Evolutionary conservation across 2,329 filamentous ascomycete species (phyloP).

Genomic region (Chaetomium globosum): DNA sequence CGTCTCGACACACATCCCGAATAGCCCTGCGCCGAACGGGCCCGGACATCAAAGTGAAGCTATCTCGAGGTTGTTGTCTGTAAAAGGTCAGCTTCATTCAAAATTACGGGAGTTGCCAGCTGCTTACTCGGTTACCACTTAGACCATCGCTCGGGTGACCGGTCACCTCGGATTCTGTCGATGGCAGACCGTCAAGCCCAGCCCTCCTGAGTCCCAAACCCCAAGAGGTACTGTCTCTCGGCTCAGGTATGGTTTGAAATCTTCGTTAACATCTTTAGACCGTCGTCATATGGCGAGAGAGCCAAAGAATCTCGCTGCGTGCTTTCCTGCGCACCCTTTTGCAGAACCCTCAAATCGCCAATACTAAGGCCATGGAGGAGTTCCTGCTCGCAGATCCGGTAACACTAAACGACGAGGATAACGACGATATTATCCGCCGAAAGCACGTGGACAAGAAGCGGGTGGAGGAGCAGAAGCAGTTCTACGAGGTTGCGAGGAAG

Average conservation of each 20-base stretch:
- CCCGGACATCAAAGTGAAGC: conserved; percentile 35
- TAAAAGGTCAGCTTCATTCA: conserved; percentile 44
- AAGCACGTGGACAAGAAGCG: conserved; percentile 85
- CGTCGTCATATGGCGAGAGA: conserved; percentile 76
- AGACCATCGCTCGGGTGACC: conserved; percentile 44
- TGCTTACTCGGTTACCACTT: neutral
- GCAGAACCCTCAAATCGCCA: conserved; percentile 79
- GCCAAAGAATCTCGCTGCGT: conserved; percentile 85
- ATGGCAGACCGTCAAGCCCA: conserved; percentile 45
- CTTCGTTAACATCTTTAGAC: conserved; percentile 27
- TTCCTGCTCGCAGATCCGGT: conserved; percentile 78
- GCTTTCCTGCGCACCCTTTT: conserved; percentile 87
- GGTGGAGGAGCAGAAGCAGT: conserved; percentile 87
- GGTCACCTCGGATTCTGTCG: conserved; percentile 51
- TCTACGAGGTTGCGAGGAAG: conserved; percentile 92
- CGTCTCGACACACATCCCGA: conserved; percentile 67
- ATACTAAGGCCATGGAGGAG: conserved; percentile 79
- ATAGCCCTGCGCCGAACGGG: conserved; percentile 37
- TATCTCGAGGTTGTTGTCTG: conserved; percentile 47
- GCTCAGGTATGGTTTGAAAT: neutral
- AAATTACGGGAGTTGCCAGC: neutral
- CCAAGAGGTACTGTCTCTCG: conserved; percentile 36
- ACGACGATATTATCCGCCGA: conserved; percentile 75
- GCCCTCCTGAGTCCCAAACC: conserved; percentile 36
- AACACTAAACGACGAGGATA: conserved; percentile 76